Evolutionary conservation across 2,329 filamentous ascomycete genomes (phyloP).

Genomic region (Diaporthe caulivora): DNA sequence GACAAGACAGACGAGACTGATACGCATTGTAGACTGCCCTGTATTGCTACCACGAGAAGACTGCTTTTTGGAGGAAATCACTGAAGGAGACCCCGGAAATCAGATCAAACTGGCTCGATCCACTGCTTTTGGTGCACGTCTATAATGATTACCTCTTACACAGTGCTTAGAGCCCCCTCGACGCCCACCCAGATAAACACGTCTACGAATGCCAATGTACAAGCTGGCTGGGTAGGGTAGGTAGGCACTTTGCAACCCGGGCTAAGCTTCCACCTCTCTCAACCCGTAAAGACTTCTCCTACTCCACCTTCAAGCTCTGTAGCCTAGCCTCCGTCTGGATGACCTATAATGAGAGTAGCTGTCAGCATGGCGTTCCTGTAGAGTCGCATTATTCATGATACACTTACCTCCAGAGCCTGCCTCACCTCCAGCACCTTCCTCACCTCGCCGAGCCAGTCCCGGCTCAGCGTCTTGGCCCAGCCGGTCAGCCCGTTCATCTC

Average conservation of each 20-base stretch:
- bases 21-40: too few relatives aligned
- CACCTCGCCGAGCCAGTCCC: conserved; percentile 93
- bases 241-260: not conserved
- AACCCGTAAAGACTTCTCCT: conserved; percentile 44
- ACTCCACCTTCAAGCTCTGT: conserved; percentile 88
- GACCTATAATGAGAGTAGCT: conserved; percentile 65
- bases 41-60: too few relatives aligned
- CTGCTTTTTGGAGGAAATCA: not conserved
- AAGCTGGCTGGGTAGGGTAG: conserved; percentile 11
- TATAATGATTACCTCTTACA: conserved; percentile 38
- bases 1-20: not conserved
- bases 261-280: not conserved
- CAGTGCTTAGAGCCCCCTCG: conserved; percentile 6
- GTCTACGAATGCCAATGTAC: conserved; percentile 29
- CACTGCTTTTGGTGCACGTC: conserved; percentile 34
- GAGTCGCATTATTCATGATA: not conserved
- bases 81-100: not conserved
- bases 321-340: conserved; percentile 91
- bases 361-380: conserved; percentile 43
- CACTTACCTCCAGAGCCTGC: conserved; percentile 92
- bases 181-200: conserved; percentile 16
- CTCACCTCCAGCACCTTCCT: conserved; percentile 93
- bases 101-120: not conserved
- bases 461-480: conserved; percentile 95
- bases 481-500: conserved; percentile 95